Evolutionary conservation across 2,329 filamentous ascomycete genomes (phyloP), one percentile per base, ranked within the genome.

Genomic region (Clonostachys rosea): DNA sequence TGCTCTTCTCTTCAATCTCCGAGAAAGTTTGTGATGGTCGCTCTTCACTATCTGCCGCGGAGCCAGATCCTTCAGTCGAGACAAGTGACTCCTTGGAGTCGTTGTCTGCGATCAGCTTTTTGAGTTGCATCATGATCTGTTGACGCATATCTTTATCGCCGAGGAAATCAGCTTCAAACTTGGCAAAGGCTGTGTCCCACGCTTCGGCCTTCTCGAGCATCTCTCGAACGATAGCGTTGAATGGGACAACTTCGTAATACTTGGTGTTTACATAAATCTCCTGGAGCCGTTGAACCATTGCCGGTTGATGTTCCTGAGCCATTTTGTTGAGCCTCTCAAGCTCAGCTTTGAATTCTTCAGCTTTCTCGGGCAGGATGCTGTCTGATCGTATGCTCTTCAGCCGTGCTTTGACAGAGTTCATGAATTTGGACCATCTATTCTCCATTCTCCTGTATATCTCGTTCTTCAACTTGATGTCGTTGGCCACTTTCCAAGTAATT

Each of bases 401-500:
- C 45, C 94, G 82, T 11, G 84, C 79, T 60, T 86, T 89, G 45
- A 99, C 89, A 1, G 92, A 96, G 17, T 79, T 68, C 75, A 96
- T 96, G 69, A 96, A 99, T 18, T 85, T 84, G 53, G 83, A 84
- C 69, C 96, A 85, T 35, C 90, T 83, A 46, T 90, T 84, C 59
- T 96, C 89, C 51, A 87, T 87, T 59, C 85, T 87, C 18, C 74
- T 76, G 61, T 89, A 99, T 34, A 96, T 83, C 20, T 96, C 90
- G 56, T 99, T 99, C 65, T 96, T 96, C 57, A 99, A 78, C 54
- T 79, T 87, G 43, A 99, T 70, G 61, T 99, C 94, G 53, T 95
- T 88, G 55, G 96, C 92, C 24, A 99, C 94, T 64, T 96, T 97
- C 92, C 95, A 99, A 0, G 92, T 96, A 45, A 99, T 87, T 47